Percentiles rank a stretch among this genome's conserved stretches.
phyloP scores from a whole-genome alignment of 768 basidiomycete genomes.

The Crassisporium funariophilum region DNA sequence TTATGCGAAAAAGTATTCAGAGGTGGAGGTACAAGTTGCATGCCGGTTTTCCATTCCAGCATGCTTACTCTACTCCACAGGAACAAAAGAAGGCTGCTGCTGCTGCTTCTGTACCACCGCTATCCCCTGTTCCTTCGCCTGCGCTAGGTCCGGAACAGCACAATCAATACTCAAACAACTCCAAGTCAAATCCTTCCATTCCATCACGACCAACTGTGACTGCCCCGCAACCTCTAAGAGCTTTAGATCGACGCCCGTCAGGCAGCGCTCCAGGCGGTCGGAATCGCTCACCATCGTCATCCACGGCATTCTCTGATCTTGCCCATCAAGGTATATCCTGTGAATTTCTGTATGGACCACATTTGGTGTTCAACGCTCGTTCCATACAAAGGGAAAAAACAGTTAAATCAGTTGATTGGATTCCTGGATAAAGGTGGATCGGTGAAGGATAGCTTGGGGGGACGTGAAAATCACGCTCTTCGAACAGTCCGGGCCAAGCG shows the following conservation, averaged over 20 bases:
- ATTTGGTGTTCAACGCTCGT: too few species aligned
- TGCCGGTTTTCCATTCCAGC: background rate
- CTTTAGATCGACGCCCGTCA: constrained; percentile 75
- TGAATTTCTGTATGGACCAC: background rate
- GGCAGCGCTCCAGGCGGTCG: constrained; percentile 53
- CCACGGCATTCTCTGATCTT: constrained; percentile 82
- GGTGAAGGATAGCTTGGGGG: constrained; percentile 60
- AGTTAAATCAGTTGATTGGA: constrained; percentile 83
- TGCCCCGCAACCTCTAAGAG: constrained; percentile 73
- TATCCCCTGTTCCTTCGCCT: constrained; percentile 32
- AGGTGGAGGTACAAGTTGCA: constrained; percentile 82
- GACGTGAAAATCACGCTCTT: constrained; percentile 66
- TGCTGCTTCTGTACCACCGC: constrained; percentile 36
- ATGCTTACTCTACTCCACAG: constrained; percentile 34
- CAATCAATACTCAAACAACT: constrained; percentile 36
- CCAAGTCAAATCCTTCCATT: constrained; percentile 48
- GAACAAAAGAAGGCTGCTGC: constrained; percentile 62
- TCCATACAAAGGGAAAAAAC: constrained; percentile 91
- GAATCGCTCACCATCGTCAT: constrained; percentile 80
- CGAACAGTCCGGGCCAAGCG: constrained; percentile 81
- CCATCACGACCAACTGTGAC: constrained; percentile 58
- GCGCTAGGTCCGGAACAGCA: constrained; percentile 28
- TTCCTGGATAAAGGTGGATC: constrained; percentile 78
- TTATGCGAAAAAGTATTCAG: constrained; percentile 84
- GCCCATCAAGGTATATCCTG: constrained; percentile 70